A percentile compares a stretch with the other conserved stretches of the same genome.
phyloP scores from a whole-genome alignment of 352 stramenopile genomes.

The Pythium utonaiense region DNA sequence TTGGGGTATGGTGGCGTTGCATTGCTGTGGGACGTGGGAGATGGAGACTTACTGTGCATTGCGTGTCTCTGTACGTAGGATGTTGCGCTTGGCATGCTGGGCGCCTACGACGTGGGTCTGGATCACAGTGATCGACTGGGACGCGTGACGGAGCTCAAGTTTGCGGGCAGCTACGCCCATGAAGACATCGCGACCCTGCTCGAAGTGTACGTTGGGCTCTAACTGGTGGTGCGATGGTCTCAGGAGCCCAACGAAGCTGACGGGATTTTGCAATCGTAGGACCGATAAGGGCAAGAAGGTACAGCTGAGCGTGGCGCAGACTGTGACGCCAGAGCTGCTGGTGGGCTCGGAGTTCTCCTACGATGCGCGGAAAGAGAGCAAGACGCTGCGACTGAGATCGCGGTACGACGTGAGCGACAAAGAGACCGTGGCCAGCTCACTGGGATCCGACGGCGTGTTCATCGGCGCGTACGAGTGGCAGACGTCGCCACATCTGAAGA shows the following conservation, averaged over 20 bases:
- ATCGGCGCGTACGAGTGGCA: conserved; percentile 78
- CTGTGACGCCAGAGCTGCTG: conserved; percentile 46
- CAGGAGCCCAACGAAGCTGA: no score
- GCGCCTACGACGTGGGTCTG: conserved; percentile 75
- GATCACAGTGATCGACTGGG: conserved; percentile 73
- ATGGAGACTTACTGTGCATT: neutral
- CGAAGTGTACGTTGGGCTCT: conserved; percentile 55
- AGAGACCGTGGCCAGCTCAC: conserved; percentile 52
- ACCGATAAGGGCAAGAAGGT: conserved; percentile 65
- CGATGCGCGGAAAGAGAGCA: conserved; percentile 68
- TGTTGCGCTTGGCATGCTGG: conserved; percentile 42
- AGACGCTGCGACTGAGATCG: conserved; percentile 50
- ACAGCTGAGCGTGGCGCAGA: conserved; percentile 59
- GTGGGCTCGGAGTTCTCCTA: conserved; percentile 64
- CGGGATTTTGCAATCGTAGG: conserved; percentile 29
- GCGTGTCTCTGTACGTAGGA: conserved; percentile 13
- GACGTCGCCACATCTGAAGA: conserved; percentile 71
- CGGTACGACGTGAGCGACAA: conserved; percentile 44
- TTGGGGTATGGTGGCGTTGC: conserved; percentile 29
- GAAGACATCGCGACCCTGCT: conserved; percentile 63
- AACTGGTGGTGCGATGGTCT: no score
- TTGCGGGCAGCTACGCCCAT: conserved; percentile 54
- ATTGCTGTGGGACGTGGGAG: neutral
- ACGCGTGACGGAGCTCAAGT: conserved; percentile 57
- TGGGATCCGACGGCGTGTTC: conserved; percentile 72